Conservation (phyloP, 176 grass and related monocot genomes). For the Typha latifolia region DNA sequence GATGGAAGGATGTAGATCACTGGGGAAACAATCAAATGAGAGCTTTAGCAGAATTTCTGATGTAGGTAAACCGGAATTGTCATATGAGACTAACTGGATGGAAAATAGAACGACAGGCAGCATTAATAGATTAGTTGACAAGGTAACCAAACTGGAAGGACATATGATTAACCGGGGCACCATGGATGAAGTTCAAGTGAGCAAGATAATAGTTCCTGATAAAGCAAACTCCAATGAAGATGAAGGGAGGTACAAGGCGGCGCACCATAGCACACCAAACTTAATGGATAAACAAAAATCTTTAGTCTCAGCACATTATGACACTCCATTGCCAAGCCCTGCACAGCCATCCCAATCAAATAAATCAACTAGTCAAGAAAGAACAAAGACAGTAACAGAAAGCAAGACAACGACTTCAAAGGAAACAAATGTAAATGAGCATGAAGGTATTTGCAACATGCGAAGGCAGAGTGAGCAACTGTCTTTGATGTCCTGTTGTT, state of each 20-base stretch:
- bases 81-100: no score
- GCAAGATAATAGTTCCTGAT: neutral
- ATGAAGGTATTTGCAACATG: neutral
- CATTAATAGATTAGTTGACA: no score
- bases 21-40: no score
- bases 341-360: neutral
- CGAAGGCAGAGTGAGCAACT: neutral
- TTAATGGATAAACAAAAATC: neutral
- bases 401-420: neutral
- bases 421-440: neutral
- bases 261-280: neutral
- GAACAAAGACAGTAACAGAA: neutral
- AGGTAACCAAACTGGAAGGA: no score
- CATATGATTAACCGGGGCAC: no score
- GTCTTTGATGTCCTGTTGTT: neutral
- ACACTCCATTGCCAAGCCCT: neutral
- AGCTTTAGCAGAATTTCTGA: no score
- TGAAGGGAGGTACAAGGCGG: neutral
- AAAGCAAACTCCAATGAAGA: neutral
- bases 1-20: conserved; percentile 22
- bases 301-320: conserved; percentile 1
- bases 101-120: no score
- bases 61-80: no score
- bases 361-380: neutral
- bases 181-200: no score